A percentile compares a stretch with the other conserved stretches of the same genome.
These are phyloP conservation scores for Wallacemonas sp. DNA, from an alignment of 208 protist species.

Conservation along the genomic window DNA sequence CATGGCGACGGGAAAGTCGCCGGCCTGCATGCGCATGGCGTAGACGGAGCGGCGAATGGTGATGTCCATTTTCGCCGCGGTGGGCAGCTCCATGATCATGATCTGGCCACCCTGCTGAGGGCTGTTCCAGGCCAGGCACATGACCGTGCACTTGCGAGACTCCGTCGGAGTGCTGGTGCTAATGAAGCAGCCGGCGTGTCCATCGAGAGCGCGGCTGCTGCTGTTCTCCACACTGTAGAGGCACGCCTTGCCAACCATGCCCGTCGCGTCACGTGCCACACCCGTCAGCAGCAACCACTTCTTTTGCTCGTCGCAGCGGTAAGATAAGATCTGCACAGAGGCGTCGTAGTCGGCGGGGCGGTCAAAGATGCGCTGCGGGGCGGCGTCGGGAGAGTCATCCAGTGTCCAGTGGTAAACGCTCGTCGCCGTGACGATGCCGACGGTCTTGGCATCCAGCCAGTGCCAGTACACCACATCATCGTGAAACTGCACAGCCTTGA, in stretches of 20 bases:
- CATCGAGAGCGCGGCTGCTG: constrained; percentile 94
- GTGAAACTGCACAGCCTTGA: constrained; percentile 94
- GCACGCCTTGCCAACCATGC: constrained; percentile 95
- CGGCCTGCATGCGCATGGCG: constrained; percentile 56
- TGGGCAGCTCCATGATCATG: constrained; percentile 92
- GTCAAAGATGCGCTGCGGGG: constrained; percentile 97
- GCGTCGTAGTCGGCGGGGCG: constrained; percentile 87
- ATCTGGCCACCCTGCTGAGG: constrained; percentile 80
- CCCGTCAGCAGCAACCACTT: constrained; percentile 98
- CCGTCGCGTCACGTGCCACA: constrained; percentile 78
- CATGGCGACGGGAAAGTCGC: constrained; percentile 99
- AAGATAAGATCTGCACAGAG: constrained; percentile 97
- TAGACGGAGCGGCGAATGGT: constrained; percentile 58
- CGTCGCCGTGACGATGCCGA: constrained; percentile 96
- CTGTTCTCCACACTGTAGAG: constrained; percentile 97
- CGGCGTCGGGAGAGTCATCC: constrained; percentile 75
- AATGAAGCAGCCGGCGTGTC: constrained; percentile 96
- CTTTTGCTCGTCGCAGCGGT: constrained; percentile 90
- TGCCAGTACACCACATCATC: constrained; percentile 97
- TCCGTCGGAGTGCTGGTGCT: constrained; percentile 72
- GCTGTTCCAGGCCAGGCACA: constrained; percentile 94
- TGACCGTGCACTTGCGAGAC: constrained; percentile 88
- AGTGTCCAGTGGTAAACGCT: constrained; percentile 98
- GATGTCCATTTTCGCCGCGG: constrained; percentile 71
- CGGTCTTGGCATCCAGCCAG: constrained; percentile 94